These are phyloP conservation scores for Kazachstania africana DNA, from an alignment of 805 yeast species.

Conservation along the genomic window DNA sequence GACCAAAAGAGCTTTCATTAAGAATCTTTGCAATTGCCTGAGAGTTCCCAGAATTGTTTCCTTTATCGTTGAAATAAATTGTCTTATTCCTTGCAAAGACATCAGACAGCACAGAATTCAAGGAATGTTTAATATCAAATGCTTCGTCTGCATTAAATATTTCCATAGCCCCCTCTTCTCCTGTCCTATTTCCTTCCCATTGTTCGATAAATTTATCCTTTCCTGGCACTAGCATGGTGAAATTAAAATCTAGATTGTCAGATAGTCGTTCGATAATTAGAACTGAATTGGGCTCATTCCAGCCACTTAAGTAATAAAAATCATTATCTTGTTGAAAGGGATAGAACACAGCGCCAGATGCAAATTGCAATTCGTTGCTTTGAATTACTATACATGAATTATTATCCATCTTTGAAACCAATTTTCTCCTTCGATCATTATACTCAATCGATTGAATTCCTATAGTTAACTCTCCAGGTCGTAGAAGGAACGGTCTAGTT, in stretches of 20 bases:
- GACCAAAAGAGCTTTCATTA: conserved; percentile 1
- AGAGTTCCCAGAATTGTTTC: neutral
- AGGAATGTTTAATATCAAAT: conserved; percentile 25
- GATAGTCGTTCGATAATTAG: conserved; percentile 53
- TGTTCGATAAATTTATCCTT: conserved; percentile 66
- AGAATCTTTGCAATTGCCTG: conserved; percentile 6
- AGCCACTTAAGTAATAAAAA: conserved; percentile 77
- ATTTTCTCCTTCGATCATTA: conserved; percentile 50
- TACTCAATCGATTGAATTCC: conserved; percentile 82
- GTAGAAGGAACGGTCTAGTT: conserved; percentile 67
- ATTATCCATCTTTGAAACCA: conserved; percentile 47
- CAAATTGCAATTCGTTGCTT: conserved; percentile 61
- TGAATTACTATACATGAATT: conserved; percentile 56
- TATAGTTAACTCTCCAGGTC: conserved; percentile 73
- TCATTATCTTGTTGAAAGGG: conserved; percentile 90
- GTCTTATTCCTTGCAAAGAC: conserved; percentile 37
- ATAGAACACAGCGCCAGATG: conserved; percentile 85
- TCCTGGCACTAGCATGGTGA: conserved; percentile 80
- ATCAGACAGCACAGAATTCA: conserved; percentile 10
- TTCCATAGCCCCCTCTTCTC: conserved; percentile 68
- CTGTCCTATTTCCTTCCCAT: conserved; percentile 94
- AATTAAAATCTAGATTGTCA: conserved; percentile 38
- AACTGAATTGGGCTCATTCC: conserved; percentile 80
- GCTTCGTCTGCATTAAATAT: conserved; percentile 81
- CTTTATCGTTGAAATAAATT: conserved; percentile 42